Percentiles rank a stretch among this genome's conserved stretches.
Conservation (phyloP, 768 basidiomycete genomes). For the Termitomyces sp. region DNA sequence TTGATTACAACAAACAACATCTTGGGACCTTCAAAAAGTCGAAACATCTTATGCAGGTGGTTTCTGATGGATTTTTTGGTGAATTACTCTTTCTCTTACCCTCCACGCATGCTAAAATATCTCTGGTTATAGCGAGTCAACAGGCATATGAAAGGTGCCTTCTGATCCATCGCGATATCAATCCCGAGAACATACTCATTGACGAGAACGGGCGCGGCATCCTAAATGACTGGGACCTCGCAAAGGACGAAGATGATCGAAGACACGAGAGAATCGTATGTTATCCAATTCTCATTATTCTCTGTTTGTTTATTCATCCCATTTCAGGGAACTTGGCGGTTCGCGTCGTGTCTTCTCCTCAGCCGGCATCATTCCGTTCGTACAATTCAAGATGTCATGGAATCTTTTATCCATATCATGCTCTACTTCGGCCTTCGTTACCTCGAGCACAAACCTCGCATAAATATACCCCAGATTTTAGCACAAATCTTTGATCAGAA, state of each 20-base stretch:
- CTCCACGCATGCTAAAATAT: neutral
- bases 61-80: constrained; percentile 1
- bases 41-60: neutral
- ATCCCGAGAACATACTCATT: neutral
- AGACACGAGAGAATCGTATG: neutral
- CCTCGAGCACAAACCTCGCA: constrained; percentile 4
- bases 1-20: constrained; percentile 14
- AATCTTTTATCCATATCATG: constrained; percentile 24
- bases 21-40: constrained; percentile 11
- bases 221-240: constrained; percentile 1
- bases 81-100: neutral
- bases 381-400: constrained; percentile 24
- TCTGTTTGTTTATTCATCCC: neutral
- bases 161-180: neutral
- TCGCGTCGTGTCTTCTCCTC: constrained; percentile 21
- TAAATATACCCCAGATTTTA: neutral
- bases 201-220: neutral
- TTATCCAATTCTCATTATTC: neutral
- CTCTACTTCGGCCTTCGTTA: constrained; percentile 13
- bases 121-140: too few species aligned
- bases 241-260: neutral
- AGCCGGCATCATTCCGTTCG: constrained; percentile 14
- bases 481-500: neutral
- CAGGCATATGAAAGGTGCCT: neutral
- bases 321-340: neutral